Conservation (phyloP, 1,139 yeast species). For the Yamadazyma jaroonii region DNA sequence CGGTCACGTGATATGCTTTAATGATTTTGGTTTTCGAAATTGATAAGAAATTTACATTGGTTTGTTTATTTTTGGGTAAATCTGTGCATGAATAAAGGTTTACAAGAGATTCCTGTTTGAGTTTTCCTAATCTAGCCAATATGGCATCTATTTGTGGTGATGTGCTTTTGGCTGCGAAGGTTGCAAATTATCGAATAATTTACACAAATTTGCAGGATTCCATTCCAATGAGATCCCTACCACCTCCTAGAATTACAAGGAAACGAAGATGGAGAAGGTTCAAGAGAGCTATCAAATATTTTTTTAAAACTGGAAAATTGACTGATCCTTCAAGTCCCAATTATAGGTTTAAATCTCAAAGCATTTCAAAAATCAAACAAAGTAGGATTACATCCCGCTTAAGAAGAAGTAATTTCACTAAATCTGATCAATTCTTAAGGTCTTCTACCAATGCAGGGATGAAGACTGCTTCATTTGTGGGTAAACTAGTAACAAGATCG, state of each 20-base stretch:
- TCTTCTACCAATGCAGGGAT: constrained; percentile 25
- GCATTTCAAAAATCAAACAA: constrained; percentile 24
- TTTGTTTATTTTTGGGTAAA: too few relatives aligned
- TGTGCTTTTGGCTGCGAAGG: neutral
- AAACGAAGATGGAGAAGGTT: constrained; percentile 37
- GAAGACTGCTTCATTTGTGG: constrained; percentile 22
- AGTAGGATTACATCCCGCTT: constrained; percentile 23
- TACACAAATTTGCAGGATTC: neutral
- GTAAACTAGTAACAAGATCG: constrained; percentile 23
- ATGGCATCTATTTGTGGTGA: too few relatives aligned
- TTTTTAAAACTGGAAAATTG: constrained; percentile 27
- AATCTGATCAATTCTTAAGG: constrained; percentile 14
- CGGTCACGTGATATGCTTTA: neutral
- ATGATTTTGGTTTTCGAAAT: too few relatives aligned
- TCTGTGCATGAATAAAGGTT: too few relatives aligned
- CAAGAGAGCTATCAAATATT: constrained; percentile 26
- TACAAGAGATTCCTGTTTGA: too few relatives aligned
- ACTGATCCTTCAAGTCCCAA: constrained; percentile 30
- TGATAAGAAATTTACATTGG: too few relatives aligned
- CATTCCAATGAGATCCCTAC: constrained; percentile 42
- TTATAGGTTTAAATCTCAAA: constrained; percentile 17
- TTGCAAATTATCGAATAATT: neutral
- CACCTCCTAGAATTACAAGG: constrained; percentile 43
- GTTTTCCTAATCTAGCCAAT: too few relatives aligned
- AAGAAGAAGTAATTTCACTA: constrained; percentile 16